Evolutionary conservation across 192 early-diverging fungal species (phyloP), one percentile per base, ranked within the genome.

Genomic region (Coemansia sp.): DNA sequence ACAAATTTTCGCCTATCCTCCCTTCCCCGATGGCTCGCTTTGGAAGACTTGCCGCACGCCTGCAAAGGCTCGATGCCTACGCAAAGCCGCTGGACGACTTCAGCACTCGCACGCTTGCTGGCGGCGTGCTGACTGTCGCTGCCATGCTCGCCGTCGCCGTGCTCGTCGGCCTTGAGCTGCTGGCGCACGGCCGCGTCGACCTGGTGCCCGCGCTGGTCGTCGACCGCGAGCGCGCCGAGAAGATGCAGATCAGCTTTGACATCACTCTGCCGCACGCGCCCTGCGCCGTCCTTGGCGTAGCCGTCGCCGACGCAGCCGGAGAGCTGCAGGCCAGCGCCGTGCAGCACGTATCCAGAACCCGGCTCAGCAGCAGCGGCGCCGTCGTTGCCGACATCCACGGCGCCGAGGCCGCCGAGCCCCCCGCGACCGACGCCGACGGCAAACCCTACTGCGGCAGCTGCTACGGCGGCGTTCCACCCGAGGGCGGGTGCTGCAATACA

Each of bases 11-110:
- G n/a, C n/a, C n/a, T n/a, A n/a, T n/a, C n/a, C n/a, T 34, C 32
- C 32, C 32, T 4, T 9, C 32, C 32, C 8, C 8, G 5, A 42
- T 42, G 39, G 8, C 39, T 42, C 39, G 39, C 39, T 42, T 42
- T 42, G 39, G 39, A 10, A 42, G 62, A 3, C 48, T 67, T 22
- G 65, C 65, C 0, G 64, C 64, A 23, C 69, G 60, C 23, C 63
- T 90, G 57, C 85, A 83, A 60, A 82, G 74, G 58, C 84, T 91
- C 64, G 91, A 93, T 58, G 89, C 85, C n/a, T 99, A 98, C 64
- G 95, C 95, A 13, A 99, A 99, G 68, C 94, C 95, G 2, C 82
- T 96, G 20, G 97, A 99, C 60, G 93, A 99, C 81, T 95, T 98
- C 82, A 84, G 86, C 51, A 81, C 89, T 19, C 88, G 90, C 67